Evolutionary conservation across 495 filamentous ascomycete species (phyloP).

Genomic region (Tuber magnatum): DNA sequence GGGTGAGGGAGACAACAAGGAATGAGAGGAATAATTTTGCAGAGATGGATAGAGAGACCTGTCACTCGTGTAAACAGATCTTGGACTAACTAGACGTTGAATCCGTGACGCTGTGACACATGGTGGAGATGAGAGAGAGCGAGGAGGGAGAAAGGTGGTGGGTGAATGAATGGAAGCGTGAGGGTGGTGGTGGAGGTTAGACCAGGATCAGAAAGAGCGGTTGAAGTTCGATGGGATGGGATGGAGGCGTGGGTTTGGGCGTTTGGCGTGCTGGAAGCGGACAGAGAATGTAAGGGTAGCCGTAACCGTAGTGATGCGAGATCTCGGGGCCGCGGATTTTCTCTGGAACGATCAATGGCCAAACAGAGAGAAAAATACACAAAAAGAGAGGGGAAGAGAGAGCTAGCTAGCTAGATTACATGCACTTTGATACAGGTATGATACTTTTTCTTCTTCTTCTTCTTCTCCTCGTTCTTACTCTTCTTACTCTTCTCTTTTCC

Average conservation of each 20-base stretch:
- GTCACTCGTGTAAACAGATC: constrained; percentile 18
- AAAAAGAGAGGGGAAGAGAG: not conserved
- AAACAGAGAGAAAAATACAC: constrained; percentile 15
- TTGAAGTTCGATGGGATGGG: constrained; percentile 7
- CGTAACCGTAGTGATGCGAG: constrained; percentile 4
- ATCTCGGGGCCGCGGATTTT: constrained; percentile 7
- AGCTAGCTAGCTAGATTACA: constrained; percentile 1
- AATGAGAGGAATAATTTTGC: constrained; percentile 20
- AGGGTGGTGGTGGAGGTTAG: constrained; percentile 19
- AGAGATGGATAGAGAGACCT: constrained; percentile 2
- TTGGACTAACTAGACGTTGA: constrained; percentile 30
- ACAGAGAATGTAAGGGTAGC: constrained; percentile 2
- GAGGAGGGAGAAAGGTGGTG: constrained; percentile 15
- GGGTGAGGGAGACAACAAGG: constrained; percentile 5
- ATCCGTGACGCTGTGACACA: constrained; percentile 29
- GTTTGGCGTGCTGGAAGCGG: not conserved
- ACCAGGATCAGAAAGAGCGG: constrained; percentile 15
- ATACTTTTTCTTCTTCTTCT: constrained; percentile 14
- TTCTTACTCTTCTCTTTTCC: not conserved
- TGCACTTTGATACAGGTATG: constrained; percentile 5
- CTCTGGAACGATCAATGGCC: constrained; percentile 7
- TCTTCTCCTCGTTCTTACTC: constrained; percentile 3
- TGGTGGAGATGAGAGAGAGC: constrained; percentile 33
- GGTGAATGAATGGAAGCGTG: constrained; percentile 16
- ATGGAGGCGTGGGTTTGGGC: not conserved